These are phyloP conservation scores for Calycina herbarum DNA, from an alignment of 2,329 filamentous ascomycete species.

Conservation along the genomic window DNA sequence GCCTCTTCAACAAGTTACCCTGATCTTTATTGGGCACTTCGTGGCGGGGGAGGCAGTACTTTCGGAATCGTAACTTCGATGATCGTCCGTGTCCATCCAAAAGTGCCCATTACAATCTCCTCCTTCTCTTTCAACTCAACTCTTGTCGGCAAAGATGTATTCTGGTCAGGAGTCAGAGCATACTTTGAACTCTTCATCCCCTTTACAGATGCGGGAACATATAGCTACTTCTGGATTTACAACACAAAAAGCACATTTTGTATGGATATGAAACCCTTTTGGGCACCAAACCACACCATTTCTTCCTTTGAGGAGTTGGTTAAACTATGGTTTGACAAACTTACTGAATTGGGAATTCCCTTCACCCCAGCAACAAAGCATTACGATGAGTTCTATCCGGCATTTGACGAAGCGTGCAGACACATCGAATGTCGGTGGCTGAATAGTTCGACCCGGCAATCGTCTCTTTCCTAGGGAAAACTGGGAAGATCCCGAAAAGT, in stretches of 20 bases:
- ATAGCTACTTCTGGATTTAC: constrained; percentile 37
- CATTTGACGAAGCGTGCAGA: constrained; percentile 46
- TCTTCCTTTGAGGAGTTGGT: constrained; percentile 35
- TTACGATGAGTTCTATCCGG: constrained; percentile 24
- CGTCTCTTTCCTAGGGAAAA: constrained; percentile 44
- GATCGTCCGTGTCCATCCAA: constrained; percentile 52
- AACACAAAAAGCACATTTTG: constrained; percentile 35
- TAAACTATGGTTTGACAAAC: constrained; percentile 43
- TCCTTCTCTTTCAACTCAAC: constrained; percentile 45
- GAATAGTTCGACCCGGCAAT: constrained; percentile 38
- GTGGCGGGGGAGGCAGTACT: constrained; percentile 42
- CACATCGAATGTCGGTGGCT: constrained; percentile 32
- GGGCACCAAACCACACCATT: constrained; percentile 35
- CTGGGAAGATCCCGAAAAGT: constrained; percentile 35
- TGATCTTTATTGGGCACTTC: constrained; percentile 32
- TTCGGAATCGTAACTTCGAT: constrained; percentile 62
- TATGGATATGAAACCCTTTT: constrained; percentile 37
- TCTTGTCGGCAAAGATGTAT: constrained; percentile 44
- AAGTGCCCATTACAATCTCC: constrained; percentile 39
- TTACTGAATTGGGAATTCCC: constrained; percentile 26
- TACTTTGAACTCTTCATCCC: constrained; percentile 48
- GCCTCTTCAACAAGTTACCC: constrained; percentile 24
- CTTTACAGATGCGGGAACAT: constrained; percentile 39
- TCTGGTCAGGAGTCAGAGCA: constrained; percentile 53
- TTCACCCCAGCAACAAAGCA: constrained; percentile 36